phyloP scores from a whole-genome alignment of 2,329 filamentous ascomycete species.

The Thermothelomyces thermophilus region DNA sequence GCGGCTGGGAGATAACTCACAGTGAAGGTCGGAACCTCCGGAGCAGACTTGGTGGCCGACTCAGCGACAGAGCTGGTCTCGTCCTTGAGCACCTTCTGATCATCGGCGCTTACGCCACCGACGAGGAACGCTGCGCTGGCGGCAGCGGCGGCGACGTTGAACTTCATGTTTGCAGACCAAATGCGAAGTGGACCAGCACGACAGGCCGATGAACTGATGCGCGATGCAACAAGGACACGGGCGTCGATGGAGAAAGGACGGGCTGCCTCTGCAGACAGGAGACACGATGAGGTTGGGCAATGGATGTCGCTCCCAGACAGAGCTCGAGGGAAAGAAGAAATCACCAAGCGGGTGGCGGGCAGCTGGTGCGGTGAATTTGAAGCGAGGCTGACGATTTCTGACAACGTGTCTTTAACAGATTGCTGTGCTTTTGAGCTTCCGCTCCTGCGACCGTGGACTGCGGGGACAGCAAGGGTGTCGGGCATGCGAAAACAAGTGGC shows the following conservation, averaged over 20 bases:
- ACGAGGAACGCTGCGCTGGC: conserved; percentile 68
- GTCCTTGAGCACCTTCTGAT: conserved; percentile 50
- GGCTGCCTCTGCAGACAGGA: conserved; percentile 24
- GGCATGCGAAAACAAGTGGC: conserved; percentile 8
- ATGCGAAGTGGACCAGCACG: conserved; percentile 17
- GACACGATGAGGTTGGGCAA: conserved; percentile 25
- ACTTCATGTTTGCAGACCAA: conserved; percentile 61
- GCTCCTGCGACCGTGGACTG: conserved; percentile 14
- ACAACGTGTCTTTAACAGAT: conserved; percentile 27
- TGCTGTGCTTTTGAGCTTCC: conserved; percentile 20
- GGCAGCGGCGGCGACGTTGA: conserved; percentile 70
- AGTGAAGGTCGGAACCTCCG: conserved; percentile 76
- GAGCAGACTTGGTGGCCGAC: conserved; percentile 47
- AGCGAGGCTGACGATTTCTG: conserved; percentile 20
- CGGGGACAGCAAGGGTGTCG: conserved; percentile 13
- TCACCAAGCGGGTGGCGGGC: conserved; percentile 14
- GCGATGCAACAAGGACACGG: conserved; percentile 4
- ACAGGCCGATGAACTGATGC: conserved; percentile 3
- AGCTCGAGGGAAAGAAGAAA: conserved; percentile 31
- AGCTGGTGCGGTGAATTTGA: conserved; percentile 22
- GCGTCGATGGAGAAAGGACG: conserved; percentile 11
- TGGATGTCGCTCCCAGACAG: conserved; percentile 35
- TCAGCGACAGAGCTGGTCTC: conserved; percentile 41
- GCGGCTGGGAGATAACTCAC: conserved; percentile 48
- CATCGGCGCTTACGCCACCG: conserved; percentile 62